A percentile compares a stretch with the other conserved stretches of the same genome.
Conservation (phyloP, 2,329 filamentous ascomycete species). For the Aspergillus fischeri region DNA sequence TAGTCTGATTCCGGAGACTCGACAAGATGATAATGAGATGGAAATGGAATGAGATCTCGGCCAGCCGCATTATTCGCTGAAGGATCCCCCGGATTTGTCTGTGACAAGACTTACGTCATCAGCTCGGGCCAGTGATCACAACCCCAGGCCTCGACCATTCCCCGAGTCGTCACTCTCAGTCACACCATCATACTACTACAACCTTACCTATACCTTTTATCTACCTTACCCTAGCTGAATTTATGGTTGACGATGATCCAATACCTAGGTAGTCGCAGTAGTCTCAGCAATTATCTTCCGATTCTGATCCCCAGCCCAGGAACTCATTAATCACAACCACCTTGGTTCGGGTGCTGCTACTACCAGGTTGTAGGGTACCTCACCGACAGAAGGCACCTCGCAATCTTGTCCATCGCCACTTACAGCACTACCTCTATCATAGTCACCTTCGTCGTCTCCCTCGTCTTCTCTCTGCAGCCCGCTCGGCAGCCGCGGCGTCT, state of each 20-base stretch:
- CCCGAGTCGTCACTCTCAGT: conserved; percentile 4
- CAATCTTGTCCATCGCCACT: neutral
- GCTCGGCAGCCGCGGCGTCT: conserved; percentile 9
- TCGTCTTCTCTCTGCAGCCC: conserved; percentile 5
- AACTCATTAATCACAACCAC: neutral
- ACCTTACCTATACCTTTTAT: neutral
- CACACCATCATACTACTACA: neutral
- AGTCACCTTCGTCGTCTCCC: conserved; percentile 1
- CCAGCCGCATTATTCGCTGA: conserved; percentile 21
- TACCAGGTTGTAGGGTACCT: neutral
- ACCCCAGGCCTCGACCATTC: conserved; percentile 6
- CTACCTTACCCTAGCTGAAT: neutral
- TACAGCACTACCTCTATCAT: neutral
- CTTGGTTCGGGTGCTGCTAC: neutral
- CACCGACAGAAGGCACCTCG: neutral
- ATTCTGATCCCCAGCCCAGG: neutral
- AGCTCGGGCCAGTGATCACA: conserved; percentile 6
- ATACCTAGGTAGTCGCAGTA: neutral
- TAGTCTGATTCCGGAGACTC: neutral
- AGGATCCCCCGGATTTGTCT: conserved; percentile 27
- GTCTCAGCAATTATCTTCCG: neutral
- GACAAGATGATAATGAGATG: neutral
- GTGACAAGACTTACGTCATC: conserved; percentile 35
- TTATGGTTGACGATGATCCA: neutral
- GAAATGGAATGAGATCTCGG: neutral